These are phyloP conservation scores for Lathyrus sativus DNA, from an alignment of 306 rosid genomes.

Conservation along the genomic window DNA sequence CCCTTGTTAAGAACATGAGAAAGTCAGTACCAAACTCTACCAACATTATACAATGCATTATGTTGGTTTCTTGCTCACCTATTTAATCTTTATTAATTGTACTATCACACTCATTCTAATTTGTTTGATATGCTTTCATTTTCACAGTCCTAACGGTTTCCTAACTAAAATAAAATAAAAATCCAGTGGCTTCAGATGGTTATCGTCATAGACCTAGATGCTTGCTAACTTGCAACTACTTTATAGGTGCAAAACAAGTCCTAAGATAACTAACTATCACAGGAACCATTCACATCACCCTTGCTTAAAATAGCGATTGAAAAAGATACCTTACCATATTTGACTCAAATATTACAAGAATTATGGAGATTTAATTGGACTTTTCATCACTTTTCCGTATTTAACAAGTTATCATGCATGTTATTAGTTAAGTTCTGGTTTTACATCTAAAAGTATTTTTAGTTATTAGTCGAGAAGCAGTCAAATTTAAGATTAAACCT, in stretches of 20 bases:
- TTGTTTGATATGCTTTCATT: constrained; percentile 41
- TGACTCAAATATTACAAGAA: background rate
- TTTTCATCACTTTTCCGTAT: background rate
- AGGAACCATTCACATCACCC: constrained; percentile 11
- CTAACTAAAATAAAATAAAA: constrained; percentile 1
- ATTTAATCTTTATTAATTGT: constrained; percentile 46
- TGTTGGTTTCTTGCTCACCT: constrained; percentile 57
- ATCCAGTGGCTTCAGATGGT: background rate
- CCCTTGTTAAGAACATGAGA: constrained; percentile 35
- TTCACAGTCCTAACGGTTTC: constrained; percentile 46
- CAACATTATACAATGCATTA: constrained; percentile 41
- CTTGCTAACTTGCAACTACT: background rate
- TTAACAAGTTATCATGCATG: background rate
- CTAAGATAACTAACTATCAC: constrained; percentile 15
- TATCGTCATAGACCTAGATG: constrained; percentile 27
- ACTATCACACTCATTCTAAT: background rate
- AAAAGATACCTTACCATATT: constrained; percentile 15
- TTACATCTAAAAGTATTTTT: too few species aligned
- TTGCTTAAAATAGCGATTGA: background rate
- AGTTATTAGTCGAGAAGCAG: too few species aligned
- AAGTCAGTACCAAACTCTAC: constrained; percentile 72
- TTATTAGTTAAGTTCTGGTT: background rate
- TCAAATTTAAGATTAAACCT: too few species aligned
- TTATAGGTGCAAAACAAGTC: constrained; percentile 4
- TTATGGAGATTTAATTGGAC: background rate